phyloP scores from a whole-genome alignment of 139 green algal species.

The Chlamydomonas sp. region DNA sequence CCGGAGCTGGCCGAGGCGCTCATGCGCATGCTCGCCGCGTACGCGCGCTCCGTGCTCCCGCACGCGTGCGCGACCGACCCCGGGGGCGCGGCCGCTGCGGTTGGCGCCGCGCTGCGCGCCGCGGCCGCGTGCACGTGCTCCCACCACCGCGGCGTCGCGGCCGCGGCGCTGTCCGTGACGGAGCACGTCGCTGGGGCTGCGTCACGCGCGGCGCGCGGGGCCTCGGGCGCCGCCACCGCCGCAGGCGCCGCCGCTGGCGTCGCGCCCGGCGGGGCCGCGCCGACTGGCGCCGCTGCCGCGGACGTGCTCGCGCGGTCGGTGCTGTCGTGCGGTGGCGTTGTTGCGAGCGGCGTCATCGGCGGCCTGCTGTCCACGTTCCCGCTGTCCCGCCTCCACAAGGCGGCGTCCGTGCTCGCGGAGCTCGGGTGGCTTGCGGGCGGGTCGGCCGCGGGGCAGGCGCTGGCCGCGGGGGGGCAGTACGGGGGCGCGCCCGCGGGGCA shows the following conservation, averaged over 20 bases:
- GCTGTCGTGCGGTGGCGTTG: background rate
- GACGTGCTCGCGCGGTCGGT: background rate
- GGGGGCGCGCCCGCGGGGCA: no score
- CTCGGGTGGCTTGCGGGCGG: background rate
- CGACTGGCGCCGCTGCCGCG: background rate
- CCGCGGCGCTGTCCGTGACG: background rate
- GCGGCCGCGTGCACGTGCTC: background rate
- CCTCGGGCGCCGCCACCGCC: no score
- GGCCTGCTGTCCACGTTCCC: background rate
- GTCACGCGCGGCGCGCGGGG: no score
- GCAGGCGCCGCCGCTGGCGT: background rate
- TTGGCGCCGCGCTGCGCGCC: no score
- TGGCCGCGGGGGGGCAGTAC: no score
- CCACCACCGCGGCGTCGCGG: background rate
- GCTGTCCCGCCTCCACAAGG: constrained; percentile 8
- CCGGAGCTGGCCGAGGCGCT: constrained; percentile 10
- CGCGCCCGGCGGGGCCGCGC: no score
- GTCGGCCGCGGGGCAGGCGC: no score
- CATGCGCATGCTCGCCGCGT: no score
- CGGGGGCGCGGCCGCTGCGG: no score
- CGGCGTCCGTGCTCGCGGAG: background rate
- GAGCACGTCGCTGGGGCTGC: background rate
- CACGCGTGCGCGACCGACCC: no score
- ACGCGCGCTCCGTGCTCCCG: no score
- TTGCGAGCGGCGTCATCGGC: background rate